Evolutionary conservation across 148 eudicot genomes (phyloP).

Genomic region (Persicaria maculosa): DNA sequence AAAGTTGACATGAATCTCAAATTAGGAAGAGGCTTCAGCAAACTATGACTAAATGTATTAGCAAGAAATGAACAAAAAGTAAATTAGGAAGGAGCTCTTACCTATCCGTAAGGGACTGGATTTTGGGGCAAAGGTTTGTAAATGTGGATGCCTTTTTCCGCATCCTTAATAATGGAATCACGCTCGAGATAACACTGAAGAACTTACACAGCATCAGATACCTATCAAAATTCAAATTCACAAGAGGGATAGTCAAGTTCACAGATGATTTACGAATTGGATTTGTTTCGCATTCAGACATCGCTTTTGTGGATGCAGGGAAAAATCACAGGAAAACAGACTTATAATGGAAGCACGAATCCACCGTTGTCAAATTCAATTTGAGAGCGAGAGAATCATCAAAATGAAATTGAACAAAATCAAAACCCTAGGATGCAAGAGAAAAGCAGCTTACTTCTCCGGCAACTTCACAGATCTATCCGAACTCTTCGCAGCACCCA

Average conservation of each 20-base stretch:
- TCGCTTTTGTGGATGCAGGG: background rate
- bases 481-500: slow-evolving; percentile 8
- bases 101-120: slow-evolving; percentile 63
- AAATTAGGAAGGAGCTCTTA: slow-evolving; percentile 19
- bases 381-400: background rate
- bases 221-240: slow-evolving; percentile 25
- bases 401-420: background rate
- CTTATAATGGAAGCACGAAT: background rate
- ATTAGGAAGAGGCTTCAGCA: background rate
- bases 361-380: background rate
- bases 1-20: slow-evolving; percentile 2
- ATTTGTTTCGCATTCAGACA: background rate
- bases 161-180: slow-evolving; percentile 48
- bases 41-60: background rate
- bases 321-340: background rate
- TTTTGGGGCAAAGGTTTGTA: slow-evolving; percentile 42
- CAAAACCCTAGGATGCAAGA: background rate
- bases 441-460: slow-evolving; percentile 38
- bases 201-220: slow-evolving; percentile 51
- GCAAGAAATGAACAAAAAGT: background rate
- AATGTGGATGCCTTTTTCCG: slow-evolving; percentile 38
- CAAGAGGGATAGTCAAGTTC: background rate
- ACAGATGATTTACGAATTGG: background rate
- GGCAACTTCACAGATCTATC: slow-evolving; percentile 30
- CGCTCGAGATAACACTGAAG: slow-evolving; percentile 60